Base-by-base conservation (phyloP, 1,139 yeast species). In the Yamadazyma sp. region DNA sequence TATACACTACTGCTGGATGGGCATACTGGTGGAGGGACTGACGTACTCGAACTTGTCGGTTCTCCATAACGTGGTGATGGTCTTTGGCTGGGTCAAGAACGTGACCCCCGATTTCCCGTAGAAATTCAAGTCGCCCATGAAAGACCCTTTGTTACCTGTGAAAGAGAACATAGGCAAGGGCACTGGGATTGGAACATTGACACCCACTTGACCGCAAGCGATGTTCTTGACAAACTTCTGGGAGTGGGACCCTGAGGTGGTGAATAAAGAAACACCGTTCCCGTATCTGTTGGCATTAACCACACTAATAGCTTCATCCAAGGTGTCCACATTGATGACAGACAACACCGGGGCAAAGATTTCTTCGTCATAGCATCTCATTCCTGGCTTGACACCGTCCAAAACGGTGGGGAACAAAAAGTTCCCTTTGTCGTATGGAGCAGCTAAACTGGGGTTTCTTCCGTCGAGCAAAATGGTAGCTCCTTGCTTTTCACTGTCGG, bases 111-210 rank as follows among this genome's bases (percentile, higher is more conserved):
- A 77, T 66, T 82, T 81, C 45, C 92, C 92, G 61, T 84, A 84
- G 60, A 84, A 84, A 69, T 84, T 84, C 69, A 84, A 73, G 58
- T 83, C 89, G 33, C 92, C 91, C 51, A 83, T 69, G 75, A 83
- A 83, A 2, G 88, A 81, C 26, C 82, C 87, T 66, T 83, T 83
- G 59, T 80, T 81, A 26, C 92, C 92, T 18, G 91, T 84, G 67
- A 84, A 84, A 5, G 88, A 81, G 60, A 84, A 84, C 87, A 83
- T 81, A 46, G 92, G 91, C 57, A 84, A 67, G 43, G 91, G 91
- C 16, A 84, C 92, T n/a, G 91, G 92, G 49, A 84, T 84, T 20
- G 92, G 91, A 36, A 84, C 88, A 53, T 84, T 84, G 54, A 84
- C 75, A 45, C 92, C 92, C 41, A 84, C 86, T 63, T 84, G 91